phyloP scores from a whole-genome alignment of 345 rosid species.

The Reutealis trisperma region DNA sequence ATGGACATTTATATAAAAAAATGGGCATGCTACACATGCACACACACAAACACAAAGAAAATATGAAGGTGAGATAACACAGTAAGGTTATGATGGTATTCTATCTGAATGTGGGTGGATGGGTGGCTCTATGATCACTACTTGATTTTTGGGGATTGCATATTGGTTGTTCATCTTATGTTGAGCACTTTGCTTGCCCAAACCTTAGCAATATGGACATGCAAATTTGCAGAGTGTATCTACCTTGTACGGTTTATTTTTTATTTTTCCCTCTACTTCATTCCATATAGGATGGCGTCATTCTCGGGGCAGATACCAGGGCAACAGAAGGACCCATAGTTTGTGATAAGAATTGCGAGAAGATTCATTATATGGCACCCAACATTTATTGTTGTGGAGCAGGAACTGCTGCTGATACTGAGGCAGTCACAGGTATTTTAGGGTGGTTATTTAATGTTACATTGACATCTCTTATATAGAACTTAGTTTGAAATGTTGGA shows the following conservation, averaged over 20 bases:
- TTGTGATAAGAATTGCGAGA: conserved; percentile 97
- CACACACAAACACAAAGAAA: not conserved
- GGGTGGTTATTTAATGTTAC: not conserved
- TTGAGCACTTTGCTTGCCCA: not conserved
- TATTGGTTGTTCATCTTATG: not conserved
- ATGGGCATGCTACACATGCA: not conserved
- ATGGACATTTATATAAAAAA: not conserved
- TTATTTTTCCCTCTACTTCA: not conserved
- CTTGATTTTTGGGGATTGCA: conserved; percentile 4
- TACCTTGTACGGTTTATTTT: conserved; percentile 6
- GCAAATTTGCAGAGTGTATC: not conserved
- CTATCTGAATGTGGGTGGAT: not conserved
- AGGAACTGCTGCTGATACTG: conserved; percentile 98
- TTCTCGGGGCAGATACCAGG: conserved; percentile 91
- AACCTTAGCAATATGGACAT: not conserved
- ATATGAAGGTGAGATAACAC: not conserved
- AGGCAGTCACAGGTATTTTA: conserved; percentile 85
- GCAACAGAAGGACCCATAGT: conserved; percentile 98
- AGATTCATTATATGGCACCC: conserved; percentile 98
- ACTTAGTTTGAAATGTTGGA: not conserved
- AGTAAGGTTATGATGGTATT: not conserved
- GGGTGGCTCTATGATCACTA: not conserved
- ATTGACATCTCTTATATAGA: not conserved
- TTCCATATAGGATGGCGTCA: conserved; percentile 71
- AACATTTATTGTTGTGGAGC: conserved; percentile 97